A percentile compares a stretch with the other conserved stretches of the same genome.
Evolutionary conservation across 116 monocot species (phyloP).

Genomic region (Cymodocea nodosa): DNA sequence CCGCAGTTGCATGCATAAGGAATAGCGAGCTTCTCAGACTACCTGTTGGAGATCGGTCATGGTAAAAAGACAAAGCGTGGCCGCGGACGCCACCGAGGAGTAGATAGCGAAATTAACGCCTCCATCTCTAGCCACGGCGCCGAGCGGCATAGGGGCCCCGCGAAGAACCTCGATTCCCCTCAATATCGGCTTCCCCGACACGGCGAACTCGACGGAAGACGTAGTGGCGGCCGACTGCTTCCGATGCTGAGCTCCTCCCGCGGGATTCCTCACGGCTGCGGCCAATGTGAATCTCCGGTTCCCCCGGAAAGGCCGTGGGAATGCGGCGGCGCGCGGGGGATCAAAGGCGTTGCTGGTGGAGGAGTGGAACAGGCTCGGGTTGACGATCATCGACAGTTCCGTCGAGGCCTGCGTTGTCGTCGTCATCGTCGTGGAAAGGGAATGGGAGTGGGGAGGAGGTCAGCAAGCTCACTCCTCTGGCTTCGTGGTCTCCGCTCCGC

Average conservation of each 20-base stretch:
- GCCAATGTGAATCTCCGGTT: neutral
- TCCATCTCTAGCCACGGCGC: slow-evolving; percentile 43
- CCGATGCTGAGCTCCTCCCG: neutral
- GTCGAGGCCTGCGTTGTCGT: neutral
- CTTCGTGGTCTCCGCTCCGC: too few species aligned
- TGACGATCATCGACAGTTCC: neutral
- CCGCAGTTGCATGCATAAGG: neutral
- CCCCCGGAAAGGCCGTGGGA: neutral
- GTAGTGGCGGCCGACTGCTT: neutral
- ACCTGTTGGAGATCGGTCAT: slow-evolving; percentile 33
- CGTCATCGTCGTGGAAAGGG: too few species aligned
- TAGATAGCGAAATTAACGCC: slow-evolving; percentile 76
- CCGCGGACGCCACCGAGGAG: slow-evolving; percentile 44
- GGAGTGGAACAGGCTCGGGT: neutral
- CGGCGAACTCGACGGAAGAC: neutral
- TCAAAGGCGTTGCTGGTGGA: neutral
- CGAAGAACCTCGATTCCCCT: neutral
- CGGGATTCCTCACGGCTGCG: neutral
- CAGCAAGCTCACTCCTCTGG: too few species aligned
- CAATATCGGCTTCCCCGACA: neutral
- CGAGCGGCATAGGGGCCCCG: slow-evolving; percentile 56
- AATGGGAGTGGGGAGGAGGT: too few species aligned
- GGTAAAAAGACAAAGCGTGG: slow-evolving; percentile 66
- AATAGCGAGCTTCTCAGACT: neutral
- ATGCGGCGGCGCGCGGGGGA: neutral